Conservation (phyloP, 2,329 filamentous ascomycete species). For the Trichoderma sp. region DNA sequence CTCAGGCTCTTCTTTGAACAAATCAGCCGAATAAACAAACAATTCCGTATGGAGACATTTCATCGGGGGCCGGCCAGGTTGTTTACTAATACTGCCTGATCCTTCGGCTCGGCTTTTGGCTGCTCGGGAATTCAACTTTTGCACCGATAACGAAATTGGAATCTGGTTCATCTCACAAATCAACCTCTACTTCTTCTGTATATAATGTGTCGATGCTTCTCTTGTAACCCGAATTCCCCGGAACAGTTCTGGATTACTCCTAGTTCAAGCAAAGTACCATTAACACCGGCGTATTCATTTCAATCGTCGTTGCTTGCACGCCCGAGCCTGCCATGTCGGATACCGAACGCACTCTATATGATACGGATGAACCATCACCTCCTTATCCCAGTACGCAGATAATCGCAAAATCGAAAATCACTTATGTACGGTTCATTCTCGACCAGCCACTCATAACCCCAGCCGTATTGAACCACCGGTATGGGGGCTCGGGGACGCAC, state of each 20-base stretch:
- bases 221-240: too few relatives aligned
- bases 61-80: not conserved
- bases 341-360: not conserved
- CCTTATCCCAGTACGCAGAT: not conserved
- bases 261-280: not conserved
- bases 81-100: not conserved
- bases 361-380: not conserved
- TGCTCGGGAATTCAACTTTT: not conserved
- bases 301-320: too few relatives aligned
- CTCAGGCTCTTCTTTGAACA: not conserved
- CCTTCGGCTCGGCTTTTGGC: not conserved
- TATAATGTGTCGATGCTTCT: not conserved
- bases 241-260: not conserved
- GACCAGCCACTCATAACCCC: not conserved
- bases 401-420: not conserved
- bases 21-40: not conserved
- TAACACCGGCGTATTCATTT: too few relatives aligned
- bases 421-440: not conserved
- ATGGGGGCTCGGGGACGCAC: not conserved
- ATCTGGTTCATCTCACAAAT: not conserved
- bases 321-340: not conserved
- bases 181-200: not conserved
- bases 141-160: not conserved
- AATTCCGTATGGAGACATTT: not conserved
- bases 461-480: not conserved